These are phyloP conservation scores for Hypoxylon rickii DNA, from an alignment of 495 filamentous ascomycete species.

Conservation along the genomic window DNA sequence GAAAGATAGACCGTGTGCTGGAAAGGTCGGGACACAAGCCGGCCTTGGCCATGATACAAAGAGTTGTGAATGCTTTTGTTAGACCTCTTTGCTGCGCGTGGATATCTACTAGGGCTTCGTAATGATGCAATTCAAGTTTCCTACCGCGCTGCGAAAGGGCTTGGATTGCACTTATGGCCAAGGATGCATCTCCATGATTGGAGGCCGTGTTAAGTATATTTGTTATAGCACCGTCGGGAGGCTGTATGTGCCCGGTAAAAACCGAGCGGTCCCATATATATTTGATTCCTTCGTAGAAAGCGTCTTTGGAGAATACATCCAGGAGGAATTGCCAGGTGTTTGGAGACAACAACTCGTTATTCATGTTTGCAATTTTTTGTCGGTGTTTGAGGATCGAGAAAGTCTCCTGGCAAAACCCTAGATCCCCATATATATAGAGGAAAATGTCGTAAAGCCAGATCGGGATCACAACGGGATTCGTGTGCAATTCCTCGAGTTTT, in stretches of 20 bases:
- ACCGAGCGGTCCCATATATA: slow-evolving; percentile 63
- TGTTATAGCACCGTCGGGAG: slow-evolving; percentile 64
- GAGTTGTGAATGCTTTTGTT: slow-evolving; percentile 58
- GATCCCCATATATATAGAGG: slow-evolving; percentile 68
- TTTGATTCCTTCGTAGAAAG: slow-evolving; percentile 49
- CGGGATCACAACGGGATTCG: slow-evolving; percentile 58
- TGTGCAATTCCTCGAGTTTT: slow-evolving; percentile 67
- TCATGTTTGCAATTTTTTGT: slow-evolving; percentile 46
- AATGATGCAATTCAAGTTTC: slow-evolving; percentile 65
- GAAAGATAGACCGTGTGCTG: slow-evolving; percentile 63
- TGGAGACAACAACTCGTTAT: slow-evolving; percentile 44
- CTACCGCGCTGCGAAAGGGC: slow-evolving; percentile 57
- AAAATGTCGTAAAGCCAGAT: slow-evolving; percentile 77
- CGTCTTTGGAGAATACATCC: slow-evolving; percentile 61
- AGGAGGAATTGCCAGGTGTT: slow-evolving; percentile 71
- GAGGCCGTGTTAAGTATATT: slow-evolving; percentile 73
- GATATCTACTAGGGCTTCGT: slow-evolving; percentile 72
- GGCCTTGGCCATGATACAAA: slow-evolving; percentile 70
- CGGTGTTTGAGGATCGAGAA: slow-evolving; percentile 64
- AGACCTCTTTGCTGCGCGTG: slow-evolving; percentile 64
- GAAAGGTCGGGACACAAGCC: slow-evolving; percentile 55
- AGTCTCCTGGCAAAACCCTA: slow-evolving; percentile 76
- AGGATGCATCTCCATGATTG: slow-evolving; percentile 61
- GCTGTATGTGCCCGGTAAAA: slow-evolving; percentile 66
- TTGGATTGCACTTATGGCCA: slow-evolving; percentile 70